phyloP scores from a whole-genome alignment of 176 grass and related monocot genomes.

The Triticum dicoccoides region DNA sequence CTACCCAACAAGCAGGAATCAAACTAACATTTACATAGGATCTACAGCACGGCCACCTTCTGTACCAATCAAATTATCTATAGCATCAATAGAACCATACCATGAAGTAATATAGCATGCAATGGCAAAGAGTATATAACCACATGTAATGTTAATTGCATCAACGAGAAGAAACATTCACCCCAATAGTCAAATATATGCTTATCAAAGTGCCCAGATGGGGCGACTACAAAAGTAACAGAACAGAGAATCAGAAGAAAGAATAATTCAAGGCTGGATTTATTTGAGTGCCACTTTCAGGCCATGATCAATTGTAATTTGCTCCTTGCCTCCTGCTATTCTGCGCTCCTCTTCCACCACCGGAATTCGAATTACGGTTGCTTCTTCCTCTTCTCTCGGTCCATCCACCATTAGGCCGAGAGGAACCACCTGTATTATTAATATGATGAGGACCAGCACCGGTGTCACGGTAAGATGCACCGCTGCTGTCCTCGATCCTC shows the following conservation, averaged over 20 bases:
- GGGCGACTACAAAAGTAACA: neutral
- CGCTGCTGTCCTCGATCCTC: neutral
- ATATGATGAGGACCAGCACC: neutral
- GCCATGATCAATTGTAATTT: neutral
- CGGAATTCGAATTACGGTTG: slow-evolving; percentile 18
- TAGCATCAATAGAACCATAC: neutral
- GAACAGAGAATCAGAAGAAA: neutral
- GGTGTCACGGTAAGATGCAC: neutral
- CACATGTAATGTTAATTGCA: neutral
- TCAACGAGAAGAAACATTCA: neutral
- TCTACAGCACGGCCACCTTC: neutral
- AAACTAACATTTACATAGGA: too few relatives aligned
- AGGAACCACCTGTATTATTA: neutral
- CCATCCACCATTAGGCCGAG: slow-evolving; percentile 5
- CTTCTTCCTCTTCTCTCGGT: slow-evolving; percentile 44
- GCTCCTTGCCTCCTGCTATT: slow-evolving; percentile 26
- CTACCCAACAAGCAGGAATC: neutral
- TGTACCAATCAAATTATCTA: neutral
- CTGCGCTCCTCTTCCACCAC: slow-evolving; percentile 22
- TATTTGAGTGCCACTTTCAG: slow-evolving; percentile 7
- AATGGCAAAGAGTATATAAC: neutral
- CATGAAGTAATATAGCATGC: neutral
- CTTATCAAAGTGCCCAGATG: neutral
- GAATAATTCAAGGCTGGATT: slow-evolving; percentile 11
- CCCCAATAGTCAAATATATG: neutral